A percentile compares a stretch with the other conserved stretches of the same genome.
These are phyloP conservation scores for Coprinopsis cinerea DNA, from an alignment of 768 basidiomycete genomes.

Conservation along the genomic window DNA sequence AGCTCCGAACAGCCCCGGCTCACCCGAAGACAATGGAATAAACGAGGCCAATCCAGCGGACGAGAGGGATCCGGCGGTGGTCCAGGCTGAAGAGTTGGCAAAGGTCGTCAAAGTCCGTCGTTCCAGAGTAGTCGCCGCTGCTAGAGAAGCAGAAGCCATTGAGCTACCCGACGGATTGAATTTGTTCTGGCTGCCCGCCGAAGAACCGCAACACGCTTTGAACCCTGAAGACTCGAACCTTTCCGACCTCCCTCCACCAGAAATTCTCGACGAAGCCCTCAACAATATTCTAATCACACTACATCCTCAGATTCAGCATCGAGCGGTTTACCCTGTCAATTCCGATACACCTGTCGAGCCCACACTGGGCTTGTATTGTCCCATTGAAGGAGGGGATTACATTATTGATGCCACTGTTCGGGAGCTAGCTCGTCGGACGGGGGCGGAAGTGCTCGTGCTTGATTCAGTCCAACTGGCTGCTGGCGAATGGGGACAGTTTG, in stretches of 20 bases:
- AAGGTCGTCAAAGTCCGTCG: slow-evolving; percentile 40
- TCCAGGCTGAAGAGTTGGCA: slow-evolving; percentile 34
- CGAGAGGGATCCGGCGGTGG: slow-evolving; percentile 14
- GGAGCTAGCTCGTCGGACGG: slow-evolving; percentile 67
- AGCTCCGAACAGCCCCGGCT: slow-evolving; percentile 9
- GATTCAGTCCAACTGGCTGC: slow-evolving; percentile 83
- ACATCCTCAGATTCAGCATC: slow-evolving; percentile 78
- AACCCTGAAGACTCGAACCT: slow-evolving; percentile 18
- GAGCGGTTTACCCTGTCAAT: slow-evolving; percentile 53
- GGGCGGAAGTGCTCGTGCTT: slow-evolving; percentile 77
- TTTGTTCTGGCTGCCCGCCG: slow-evolving; percentile 61
- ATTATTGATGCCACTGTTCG: slow-evolving; percentile 74
- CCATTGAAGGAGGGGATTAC: slow-evolving; percentile 79
- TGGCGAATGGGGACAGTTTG: slow-evolving; percentile 84
- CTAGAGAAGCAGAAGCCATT: slow-evolving; percentile 37
- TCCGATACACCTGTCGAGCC: slow-evolving; percentile 62
- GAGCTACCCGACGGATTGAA: slow-evolving; percentile 52
- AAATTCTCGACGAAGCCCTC: slow-evolving; percentile 70
- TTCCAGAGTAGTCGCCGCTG: slow-evolving; percentile 22
- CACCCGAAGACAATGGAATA: slow-evolving; percentile 1
- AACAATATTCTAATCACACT: slow-evolving; percentile 72
- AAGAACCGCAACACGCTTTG: slow-evolving; percentile 24
- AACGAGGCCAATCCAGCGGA: slow-evolving; percentile 16
- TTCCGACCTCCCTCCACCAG: slow-evolving; percentile 53
- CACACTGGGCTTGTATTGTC: slow-evolving; percentile 81